These are phyloP conservation scores for Melaleuca quinquenervia DNA, from an alignment of 345 rosid genomes.

Conservation along the genomic window DNA sequence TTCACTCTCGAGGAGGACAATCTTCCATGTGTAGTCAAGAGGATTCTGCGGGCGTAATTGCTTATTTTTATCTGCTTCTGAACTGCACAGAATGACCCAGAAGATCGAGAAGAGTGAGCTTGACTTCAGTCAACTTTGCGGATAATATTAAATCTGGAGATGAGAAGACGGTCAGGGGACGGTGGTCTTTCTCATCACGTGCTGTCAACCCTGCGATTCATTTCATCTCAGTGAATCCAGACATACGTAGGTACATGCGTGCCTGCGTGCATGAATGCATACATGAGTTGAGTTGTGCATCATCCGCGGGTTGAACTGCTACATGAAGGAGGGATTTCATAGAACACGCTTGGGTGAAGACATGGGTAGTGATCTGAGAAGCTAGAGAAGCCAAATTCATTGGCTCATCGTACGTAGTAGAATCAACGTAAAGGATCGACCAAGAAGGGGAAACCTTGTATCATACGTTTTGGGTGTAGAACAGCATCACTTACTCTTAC, in stretches of 20 bases:
- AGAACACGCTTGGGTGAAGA: background rate
- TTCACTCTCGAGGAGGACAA: background rate
- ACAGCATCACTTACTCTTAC: background rate
- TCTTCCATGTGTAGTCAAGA: background rate
- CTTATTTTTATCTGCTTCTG: background rate
- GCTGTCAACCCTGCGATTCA: too few species aligned
- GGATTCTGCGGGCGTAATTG: background rate
- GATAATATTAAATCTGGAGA: background rate
- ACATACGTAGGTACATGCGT: background rate
- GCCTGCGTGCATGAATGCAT: background rate
- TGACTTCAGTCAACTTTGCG: background rate
- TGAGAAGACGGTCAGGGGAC: background rate
- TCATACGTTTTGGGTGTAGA: background rate
- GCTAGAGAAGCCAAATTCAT: background rate
- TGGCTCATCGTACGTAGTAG: background rate
- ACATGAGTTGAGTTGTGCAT: too few species aligned
- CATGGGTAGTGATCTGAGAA: background rate
- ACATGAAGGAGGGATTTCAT: background rate
- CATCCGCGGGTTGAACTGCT: background rate
- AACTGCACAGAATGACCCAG: background rate
- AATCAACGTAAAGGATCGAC: background rate
- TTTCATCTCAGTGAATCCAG: background rate
- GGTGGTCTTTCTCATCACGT: too few species aligned
- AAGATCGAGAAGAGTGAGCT: background rate
- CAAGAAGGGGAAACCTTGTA: background rate